Conservation (phyloP, 495 filamentous ascomycete species). For the Cenococcum geophilum region DNA sequence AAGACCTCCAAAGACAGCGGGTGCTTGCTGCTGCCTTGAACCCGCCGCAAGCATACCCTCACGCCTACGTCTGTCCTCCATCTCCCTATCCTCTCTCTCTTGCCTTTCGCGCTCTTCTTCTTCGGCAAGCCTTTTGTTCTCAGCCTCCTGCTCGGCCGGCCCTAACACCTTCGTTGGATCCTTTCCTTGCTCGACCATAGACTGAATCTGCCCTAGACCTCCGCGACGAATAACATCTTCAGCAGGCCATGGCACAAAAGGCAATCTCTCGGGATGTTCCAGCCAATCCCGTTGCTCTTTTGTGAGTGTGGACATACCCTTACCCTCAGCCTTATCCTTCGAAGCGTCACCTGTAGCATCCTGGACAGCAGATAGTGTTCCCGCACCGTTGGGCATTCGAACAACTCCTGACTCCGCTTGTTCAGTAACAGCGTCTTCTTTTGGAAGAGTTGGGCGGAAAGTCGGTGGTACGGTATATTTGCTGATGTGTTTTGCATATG, state of each 20-base stretch:
- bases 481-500: constrained; percentile 66
- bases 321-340: constrained; percentile 18
- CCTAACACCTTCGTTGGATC: constrained; percentile 50
- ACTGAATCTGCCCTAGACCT: constrained; percentile 54
- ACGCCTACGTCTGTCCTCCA: constrained; percentile 12
- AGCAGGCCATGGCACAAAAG: constrained; percentile 64
- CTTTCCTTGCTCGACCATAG: constrained; percentile 50
- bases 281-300: constrained; percentile 43
- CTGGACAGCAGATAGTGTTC: constrained; percentile 7
- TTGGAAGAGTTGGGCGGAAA: constrained; percentile 40
- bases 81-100: constrained; percentile 37
- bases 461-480: constrained; percentile 65
- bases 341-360: constrained; percentile 23
- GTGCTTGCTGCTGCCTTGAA: constrained; percentile 4
- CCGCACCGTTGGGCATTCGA: constrained; percentile 12
- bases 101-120: constrained; percentile 42
- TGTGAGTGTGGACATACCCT: constrained; percentile 28
- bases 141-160: constrained; percentile 41
- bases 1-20: constrained; percentile 3
- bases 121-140: constrained; percentile 40
- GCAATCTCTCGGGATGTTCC: constrained; percentile 45
- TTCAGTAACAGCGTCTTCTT: constrained; percentile 24
- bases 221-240: constrained; percentile 58
- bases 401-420: constrained; percentile 16
- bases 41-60: not conserved